These are phyloP conservation scores for Sistotremastrum niveocremeum DNA, from an alignment of 768 basidiomycete genomes.

Conservation along the genomic window DNA sequence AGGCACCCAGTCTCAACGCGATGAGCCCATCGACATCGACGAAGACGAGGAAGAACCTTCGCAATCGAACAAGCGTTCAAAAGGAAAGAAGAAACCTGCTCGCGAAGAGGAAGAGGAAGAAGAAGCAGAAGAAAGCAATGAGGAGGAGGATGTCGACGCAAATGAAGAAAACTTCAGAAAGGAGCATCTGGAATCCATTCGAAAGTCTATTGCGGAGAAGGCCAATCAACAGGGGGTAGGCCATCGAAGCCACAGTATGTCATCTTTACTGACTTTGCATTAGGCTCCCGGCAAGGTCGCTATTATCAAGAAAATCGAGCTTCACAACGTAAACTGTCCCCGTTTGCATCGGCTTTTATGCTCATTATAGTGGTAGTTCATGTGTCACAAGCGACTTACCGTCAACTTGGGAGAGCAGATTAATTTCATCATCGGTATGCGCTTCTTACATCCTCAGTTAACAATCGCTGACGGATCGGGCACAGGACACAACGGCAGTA, in stretches of 20 bases:
- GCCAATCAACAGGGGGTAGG: conserved; percentile 34
- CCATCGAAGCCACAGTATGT: neutral
- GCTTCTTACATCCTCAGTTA: neutral
- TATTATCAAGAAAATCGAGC: conserved; percentile 28
- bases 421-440: conserved; percentile 88
- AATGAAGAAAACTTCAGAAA: conserved; percentile 60
- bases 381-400: conserved; percentile 81
- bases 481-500: conserved; percentile 85
- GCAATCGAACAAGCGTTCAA: neutral
- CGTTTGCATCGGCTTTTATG: conserved; percentile 65
- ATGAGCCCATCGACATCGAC: conserved; percentile 6
- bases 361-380: conserved; percentile 44
- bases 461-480: conserved; percentile 1
- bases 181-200: conserved; percentile 41
- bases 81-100: conserved; percentile 5
- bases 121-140: conserved; percentile 7
- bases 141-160: conserved; percentile 21
- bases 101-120: conserved; percentile 11
- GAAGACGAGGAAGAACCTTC: conserved; percentile 2
- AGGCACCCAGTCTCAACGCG: neutral
- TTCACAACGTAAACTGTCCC: conserved; percentile 84
- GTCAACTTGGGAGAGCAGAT: conserved; percentile 87
- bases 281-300: neutral
- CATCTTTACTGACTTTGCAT: neutral
- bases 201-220: conserved; percentile 35